Evolutionary conservation across 176 grass and related monocot genomes (phyloP).

Genomic region (Elaeis guineensis): DNA sequence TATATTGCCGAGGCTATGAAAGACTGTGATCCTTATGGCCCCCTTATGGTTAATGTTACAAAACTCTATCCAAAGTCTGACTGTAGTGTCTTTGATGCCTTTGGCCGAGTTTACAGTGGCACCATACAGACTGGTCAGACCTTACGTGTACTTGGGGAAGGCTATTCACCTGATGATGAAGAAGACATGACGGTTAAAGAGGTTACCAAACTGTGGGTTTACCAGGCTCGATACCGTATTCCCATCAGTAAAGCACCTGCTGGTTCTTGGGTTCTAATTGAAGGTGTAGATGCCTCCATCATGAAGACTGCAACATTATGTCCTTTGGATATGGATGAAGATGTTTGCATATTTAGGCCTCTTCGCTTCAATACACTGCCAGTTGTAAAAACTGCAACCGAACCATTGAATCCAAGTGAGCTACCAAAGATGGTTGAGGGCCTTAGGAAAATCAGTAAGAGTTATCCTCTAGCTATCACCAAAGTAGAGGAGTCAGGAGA

Average conservation of each 20-base stretch:
- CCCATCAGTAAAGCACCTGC: conserved; percentile 84
- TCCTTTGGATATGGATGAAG: conserved; percentile 75
- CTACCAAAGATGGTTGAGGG: conserved; percentile 98
- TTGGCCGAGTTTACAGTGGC: conserved; percentile 87
- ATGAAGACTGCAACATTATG: conserved; percentile 99
- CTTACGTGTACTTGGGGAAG: conserved; percentile 84
- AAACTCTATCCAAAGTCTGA: conserved; percentile 94
- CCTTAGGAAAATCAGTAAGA: conserved; percentile 97
- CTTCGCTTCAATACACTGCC: conserved; percentile 87
- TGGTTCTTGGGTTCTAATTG: conserved; percentile 99
- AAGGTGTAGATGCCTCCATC: conserved; percentile 95
- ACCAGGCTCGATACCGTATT: conserved; percentile 91
- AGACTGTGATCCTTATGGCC: conserved; percentile 69
- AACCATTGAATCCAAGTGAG: conserved; percentile 95
- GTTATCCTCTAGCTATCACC: conserved; percentile 93
- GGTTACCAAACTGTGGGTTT: conserved; percentile 97
- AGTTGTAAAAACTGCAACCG: conserved; percentile 92
- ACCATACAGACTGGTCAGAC: conserved; percentile 93
- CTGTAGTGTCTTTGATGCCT: conserved; percentile 98
- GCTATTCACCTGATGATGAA: conserved; percentile 97
- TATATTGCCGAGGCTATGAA: conserved; percentile 67
- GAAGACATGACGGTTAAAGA: conserved; percentile 99
- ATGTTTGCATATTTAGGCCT: conserved; percentile 94
- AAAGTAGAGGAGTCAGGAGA: conserved; percentile 98
- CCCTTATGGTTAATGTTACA: conserved; percentile 88